A percentile compares a stretch with the other conserved stretches of the same genome.
These are phyloP conservation scores for Xerocomus potaroensis DNA, from an alignment of 768 basidiomycete genomes.

Conservation along the genomic window DNA sequence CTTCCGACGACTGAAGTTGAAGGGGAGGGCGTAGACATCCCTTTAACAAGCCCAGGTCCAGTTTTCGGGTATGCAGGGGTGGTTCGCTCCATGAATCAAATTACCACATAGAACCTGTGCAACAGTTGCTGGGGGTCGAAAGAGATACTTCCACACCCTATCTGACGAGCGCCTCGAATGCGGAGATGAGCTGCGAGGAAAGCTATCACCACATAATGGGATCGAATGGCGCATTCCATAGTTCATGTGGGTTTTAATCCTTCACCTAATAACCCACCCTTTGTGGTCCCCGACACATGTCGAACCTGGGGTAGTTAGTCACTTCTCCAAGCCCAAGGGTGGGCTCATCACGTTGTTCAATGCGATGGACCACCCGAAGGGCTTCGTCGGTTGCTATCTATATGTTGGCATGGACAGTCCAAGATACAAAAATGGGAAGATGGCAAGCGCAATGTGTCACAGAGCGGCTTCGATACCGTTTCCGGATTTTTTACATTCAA, in stretches of 20 bases:
- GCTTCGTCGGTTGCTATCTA: constrained; percentile 49
- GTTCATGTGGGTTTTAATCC: constrained; percentile 46
- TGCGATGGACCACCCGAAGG: constrained; percentile 52
- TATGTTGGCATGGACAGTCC: constrained; percentile 63
- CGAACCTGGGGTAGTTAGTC: constrained; percentile 70
- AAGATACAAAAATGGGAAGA: constrained; percentile 39
- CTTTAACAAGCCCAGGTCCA: constrained; percentile 16
- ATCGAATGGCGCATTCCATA: constrained; percentile 64
- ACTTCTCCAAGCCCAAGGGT: constrained; percentile 62
- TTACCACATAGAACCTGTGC: constrained; percentile 10
- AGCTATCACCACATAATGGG: constrained; percentile 54
- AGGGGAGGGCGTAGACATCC: constrained; percentile 8
- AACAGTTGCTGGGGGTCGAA: no score
- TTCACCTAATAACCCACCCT: constrained; percentile 52
- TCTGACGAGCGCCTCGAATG: constrained; percentile 34
- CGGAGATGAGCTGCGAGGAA: constrained; percentile 53
- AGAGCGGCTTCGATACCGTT: constrained; percentile 52
- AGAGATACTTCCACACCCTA: constrained; percentile 25
- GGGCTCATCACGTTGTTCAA: constrained; percentile 71
- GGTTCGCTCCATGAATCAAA: not conserved
- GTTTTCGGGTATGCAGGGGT: not conserved
- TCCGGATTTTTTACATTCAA: constrained; percentile 47
- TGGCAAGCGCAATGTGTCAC: constrained; percentile 56
- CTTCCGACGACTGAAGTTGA: constrained; percentile 15
- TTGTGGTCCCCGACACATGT: constrained; percentile 68